Base-by-base conservation (phyloP, 306 rosid species). In the Cucumis cinereus region DNA sequence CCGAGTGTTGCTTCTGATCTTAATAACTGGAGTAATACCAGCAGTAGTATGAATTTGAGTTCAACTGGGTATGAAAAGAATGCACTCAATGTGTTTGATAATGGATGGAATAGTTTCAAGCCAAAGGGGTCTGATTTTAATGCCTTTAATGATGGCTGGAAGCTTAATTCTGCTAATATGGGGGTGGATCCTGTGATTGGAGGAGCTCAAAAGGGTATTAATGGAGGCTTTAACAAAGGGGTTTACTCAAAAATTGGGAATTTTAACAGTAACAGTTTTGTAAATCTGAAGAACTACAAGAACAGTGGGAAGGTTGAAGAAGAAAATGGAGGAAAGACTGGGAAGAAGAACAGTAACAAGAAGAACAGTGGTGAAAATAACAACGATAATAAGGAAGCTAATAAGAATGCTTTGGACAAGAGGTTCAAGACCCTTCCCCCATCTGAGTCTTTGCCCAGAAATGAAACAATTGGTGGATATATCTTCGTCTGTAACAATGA, bases 401-500 rank as follows among this genome's bases (percentile, higher is more conserved):
- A 87, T 0, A 88, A 87, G 80, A 80, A 81, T 60, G 76, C 69
- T 35, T 59, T 79, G 9, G 98, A 91, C 53, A 93, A 93, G 85
- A 89, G 89, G 58, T 91, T 93, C 77, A 94, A 90, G 83, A 90
- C 93, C 0, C 88, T 94, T 9, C 96, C 98, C 43, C 89, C 96
- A 14, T 84, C 97, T 0, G 97, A 94, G 73, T 86, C 96, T 58
- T 84, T 94, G 2, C 96, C 97, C 0, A 85, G 88, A 73, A 82
- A 91, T 77, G 98, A 93, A 77, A 91, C 87, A 30, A 80, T 91
- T 33, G 98, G 97, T 33, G 98, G 98, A 0, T 94, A 94, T 61
- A 91, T 94, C 78, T 94, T 94, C 49, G 98, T 94, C 80, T 94
- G 98, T 85, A 94, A 91, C 86, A 94, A 94, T 35, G 98, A 93